phyloP scores from a whole-genome alignment of 768 basidiomycete genomes.

The Russula earlei region DNA sequence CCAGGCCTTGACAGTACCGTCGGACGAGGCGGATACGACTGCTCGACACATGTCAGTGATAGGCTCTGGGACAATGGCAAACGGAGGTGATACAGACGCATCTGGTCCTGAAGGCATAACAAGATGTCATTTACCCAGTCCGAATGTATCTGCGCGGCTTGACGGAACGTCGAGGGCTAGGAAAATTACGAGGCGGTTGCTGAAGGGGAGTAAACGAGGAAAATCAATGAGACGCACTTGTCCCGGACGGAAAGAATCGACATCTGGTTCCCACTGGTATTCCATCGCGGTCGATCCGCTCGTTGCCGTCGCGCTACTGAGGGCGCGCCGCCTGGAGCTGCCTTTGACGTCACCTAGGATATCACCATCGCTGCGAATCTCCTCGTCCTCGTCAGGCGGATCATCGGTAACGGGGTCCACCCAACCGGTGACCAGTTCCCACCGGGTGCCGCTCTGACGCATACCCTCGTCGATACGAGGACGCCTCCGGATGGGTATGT shows the following conservation, averaged over 20 bases:
- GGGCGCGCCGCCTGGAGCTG: slow-evolving; percentile 26
- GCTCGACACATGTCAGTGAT: slow-evolving; percentile 1
- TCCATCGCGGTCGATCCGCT: slow-evolving; percentile 45
- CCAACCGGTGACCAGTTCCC: slow-evolving; percentile 86
- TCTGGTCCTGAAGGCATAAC: slow-evolving; percentile 88
- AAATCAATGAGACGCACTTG: slow-evolving; percentile 33
- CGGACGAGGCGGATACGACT: slow-evolving; percentile 92
- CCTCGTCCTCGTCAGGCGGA: slow-evolving; percentile 54
- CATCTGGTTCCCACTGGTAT: slow-evolving; percentile 72
- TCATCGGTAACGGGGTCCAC: slow-evolving; percentile 59
- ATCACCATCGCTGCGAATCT: slow-evolving; percentile 60
- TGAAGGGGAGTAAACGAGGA: neutral
- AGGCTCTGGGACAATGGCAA: neutral
- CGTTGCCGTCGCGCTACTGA: slow-evolving; percentile 25
- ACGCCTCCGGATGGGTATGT: slow-evolving; percentile 48
- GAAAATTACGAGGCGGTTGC: neutral
- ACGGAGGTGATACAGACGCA: slow-evolving; percentile 36
- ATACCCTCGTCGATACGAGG: slow-evolving; percentile 25
- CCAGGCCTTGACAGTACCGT: slow-evolving; percentile 93
- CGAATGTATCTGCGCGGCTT: slow-evolving; percentile 79
- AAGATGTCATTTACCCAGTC: slow-evolving; percentile 97
- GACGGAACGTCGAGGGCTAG: slow-evolving; percentile 63
- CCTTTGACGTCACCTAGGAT: slow-evolving; percentile 62
- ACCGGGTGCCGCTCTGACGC: slow-evolving; percentile 32
- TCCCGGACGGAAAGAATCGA: slow-evolving; percentile 37